Evolutionary conservation across 257 asterid species (phyloP).

Genomic region (Gentiana dahurica): DNA sequence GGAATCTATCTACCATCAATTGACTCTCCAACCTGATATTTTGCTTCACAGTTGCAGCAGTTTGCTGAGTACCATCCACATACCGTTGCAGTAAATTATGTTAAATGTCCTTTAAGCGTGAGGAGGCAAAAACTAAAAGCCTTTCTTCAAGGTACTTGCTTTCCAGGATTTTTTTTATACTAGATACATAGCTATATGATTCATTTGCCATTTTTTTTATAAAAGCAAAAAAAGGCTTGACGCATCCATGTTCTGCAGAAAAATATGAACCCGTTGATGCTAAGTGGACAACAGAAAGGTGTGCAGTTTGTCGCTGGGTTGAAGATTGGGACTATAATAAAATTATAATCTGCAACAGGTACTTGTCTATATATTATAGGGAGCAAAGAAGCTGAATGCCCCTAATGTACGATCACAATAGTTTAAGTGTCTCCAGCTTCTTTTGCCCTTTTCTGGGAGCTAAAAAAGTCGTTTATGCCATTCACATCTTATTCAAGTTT

Average conservation of each 20-base stretch:
- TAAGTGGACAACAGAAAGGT: slow-evolving; percentile 98
- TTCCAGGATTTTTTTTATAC: neutral
- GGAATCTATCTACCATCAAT: no score
- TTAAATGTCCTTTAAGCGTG: slow-evolving; percentile 14
- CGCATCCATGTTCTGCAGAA: slow-evolving; percentile 29
- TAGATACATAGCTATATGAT: neutral
- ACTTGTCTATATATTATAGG: neutral
- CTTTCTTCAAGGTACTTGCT: slow-evolving; percentile 15
- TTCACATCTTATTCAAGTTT: neutral
- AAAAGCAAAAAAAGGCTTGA: no score
- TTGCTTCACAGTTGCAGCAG: slow-evolving; percentile 17
- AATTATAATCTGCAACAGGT: slow-evolving; percentile 53
- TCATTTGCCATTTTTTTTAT: neutral
- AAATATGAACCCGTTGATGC: slow-evolving; percentile 83
- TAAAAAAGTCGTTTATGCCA: neutral
- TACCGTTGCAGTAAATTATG: slow-evolving; percentile 8
- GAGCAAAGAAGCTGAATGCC: no score
- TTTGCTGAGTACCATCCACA: slow-evolving; percentile 16
- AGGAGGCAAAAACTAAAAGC: slow-evolving; percentile 16
- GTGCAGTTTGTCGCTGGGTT: slow-evolving; percentile 99
- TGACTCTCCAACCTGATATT: neutral
- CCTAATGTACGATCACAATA: no score
- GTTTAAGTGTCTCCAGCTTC: no score
- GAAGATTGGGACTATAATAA: slow-evolving; percentile 99
- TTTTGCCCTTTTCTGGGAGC: neutral